Conservation (phyloP, 768 basidiomycete species). For the Termitomyces sp. region DNA sequence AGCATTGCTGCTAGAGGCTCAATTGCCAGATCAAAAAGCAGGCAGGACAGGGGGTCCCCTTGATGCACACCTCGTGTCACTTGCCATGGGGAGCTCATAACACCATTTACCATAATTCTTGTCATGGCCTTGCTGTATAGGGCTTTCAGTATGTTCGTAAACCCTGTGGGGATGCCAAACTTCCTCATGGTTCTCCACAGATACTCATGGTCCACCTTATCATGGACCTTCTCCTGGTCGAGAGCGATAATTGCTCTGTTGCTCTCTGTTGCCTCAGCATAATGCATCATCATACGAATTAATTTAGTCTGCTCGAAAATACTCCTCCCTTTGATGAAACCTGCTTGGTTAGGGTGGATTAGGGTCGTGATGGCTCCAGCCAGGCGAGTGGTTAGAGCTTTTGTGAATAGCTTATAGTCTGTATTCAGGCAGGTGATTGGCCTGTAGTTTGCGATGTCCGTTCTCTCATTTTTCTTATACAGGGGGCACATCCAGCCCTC, state of each 20-base stretch:
- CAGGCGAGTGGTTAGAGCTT: neutral
- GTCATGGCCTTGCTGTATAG: neutral
- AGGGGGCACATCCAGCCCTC: too few species aligned
- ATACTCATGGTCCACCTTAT: neutral
- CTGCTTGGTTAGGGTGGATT: neutral
- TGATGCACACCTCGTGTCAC: neutral
- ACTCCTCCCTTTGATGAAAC: neutral
- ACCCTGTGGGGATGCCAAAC: neutral
- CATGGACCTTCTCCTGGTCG: neutral
- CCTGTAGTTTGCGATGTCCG: slow-evolving; percentile 30
- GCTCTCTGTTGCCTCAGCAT: neutral
- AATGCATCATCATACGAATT: neutral
- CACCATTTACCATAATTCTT: neutral
- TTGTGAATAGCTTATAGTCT: slow-evolving; percentile 23
- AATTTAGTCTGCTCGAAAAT: neutral
- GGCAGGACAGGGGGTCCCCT: neutral
- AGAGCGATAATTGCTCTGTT: neutral
- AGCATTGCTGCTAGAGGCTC: neutral
- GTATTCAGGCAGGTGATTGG: slow-evolving; percentile 35
- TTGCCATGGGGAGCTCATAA: neutral
- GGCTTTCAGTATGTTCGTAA: neutral
- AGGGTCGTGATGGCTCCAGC: neutral
- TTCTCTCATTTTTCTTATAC: neutral
- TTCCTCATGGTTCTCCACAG: neutral
- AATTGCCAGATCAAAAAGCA: neutral